Evolutionary conservation across 192 early-diverging fungal genomes (phyloP).

Genomic region (Backusella westeae): DNA sequence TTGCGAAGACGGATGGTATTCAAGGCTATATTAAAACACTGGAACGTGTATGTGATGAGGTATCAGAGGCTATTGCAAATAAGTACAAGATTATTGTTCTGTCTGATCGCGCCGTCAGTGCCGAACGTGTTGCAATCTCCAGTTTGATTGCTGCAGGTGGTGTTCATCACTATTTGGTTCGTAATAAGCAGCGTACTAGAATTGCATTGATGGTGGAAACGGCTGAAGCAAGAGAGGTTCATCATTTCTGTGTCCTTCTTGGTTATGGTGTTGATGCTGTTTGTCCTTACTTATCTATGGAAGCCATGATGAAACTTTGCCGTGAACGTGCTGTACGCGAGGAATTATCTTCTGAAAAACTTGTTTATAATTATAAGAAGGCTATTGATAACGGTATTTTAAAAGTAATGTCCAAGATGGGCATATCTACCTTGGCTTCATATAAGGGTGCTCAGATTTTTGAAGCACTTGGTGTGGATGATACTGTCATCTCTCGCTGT

Average conservation of each 20-base stretch:
- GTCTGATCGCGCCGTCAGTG: constrained; percentile 67
- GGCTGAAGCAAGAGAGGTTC: constrained; percentile 93
- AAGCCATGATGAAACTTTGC: constrained; percentile 85
- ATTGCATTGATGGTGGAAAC: constrained; percentile 90
- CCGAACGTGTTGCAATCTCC: constrained; percentile 78
- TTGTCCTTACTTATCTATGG: constrained; percentile 92
- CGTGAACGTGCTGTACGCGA: constrained; percentile 73
- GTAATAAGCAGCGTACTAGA: constrained; percentile 81
- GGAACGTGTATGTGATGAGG: constrained; percentile 88
- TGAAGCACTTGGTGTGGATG: constrained; percentile 92
- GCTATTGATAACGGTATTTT: constrained; percentile 92
- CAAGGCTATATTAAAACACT: constrained; percentile 77
- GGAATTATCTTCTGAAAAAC: constrained; percentile 61
- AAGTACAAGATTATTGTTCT: constrained; percentile 83
- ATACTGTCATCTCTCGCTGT: constrained; percentile 84
- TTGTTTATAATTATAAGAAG: constrained; percentile 83
- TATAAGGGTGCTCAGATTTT: constrained; percentile 99
- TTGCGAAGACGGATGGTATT: constrained; percentile 67
- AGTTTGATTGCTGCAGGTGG: constrained; percentile 86
- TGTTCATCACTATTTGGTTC: constrained; percentile 93
- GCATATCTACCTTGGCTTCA: constrained; percentile 94
- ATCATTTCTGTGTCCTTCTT: constrained; percentile 93
- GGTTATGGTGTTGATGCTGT: constrained; percentile 96
- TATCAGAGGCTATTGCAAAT: constrained; percentile 75
- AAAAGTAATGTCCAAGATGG: constrained; percentile 99